Evolutionary conservation across 2,329 filamentous ascomycete genomes (phyloP).

Genomic region (Aureobasidium melanogenum): DNA sequence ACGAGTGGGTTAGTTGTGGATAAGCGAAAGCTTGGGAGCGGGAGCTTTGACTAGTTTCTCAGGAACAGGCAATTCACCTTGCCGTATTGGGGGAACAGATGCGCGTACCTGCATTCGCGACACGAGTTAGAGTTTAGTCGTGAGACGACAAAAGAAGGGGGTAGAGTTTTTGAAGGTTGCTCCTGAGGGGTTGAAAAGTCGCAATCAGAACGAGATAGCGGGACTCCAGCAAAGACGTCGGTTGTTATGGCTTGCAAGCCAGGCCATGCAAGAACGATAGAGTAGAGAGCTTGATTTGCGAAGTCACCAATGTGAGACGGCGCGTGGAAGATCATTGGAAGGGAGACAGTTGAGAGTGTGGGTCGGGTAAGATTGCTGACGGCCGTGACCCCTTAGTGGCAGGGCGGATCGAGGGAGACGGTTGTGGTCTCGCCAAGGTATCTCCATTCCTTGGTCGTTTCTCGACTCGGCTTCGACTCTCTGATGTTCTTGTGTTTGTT

Average conservation of each 20-base stretch:
- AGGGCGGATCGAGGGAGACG: neutral
- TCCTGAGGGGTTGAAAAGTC: neutral
- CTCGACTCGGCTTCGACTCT: neutral
- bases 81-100: neutral
- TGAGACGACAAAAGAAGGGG: neutral
- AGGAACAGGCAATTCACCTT: conserved; percentile 6
- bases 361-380: neutral
- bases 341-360: neutral
- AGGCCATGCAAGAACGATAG: neutral
- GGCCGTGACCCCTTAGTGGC: neutral
- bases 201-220: neutral
- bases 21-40: neutral
- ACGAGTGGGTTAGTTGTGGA: neutral
- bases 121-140: neutral
- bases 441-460: neutral
- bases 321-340: neutral
- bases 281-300: neutral
- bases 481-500: neutral
- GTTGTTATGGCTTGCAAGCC: neutral
- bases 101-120: conserved; percentile 2
- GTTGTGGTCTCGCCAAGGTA: neutral
- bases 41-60: neutral
- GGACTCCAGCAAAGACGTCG: neutral
- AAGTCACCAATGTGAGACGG: neutral
- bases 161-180: neutral